Conservation (phyloP, 805 yeast genomes). For the Lachancea quebecensis region DNA sequence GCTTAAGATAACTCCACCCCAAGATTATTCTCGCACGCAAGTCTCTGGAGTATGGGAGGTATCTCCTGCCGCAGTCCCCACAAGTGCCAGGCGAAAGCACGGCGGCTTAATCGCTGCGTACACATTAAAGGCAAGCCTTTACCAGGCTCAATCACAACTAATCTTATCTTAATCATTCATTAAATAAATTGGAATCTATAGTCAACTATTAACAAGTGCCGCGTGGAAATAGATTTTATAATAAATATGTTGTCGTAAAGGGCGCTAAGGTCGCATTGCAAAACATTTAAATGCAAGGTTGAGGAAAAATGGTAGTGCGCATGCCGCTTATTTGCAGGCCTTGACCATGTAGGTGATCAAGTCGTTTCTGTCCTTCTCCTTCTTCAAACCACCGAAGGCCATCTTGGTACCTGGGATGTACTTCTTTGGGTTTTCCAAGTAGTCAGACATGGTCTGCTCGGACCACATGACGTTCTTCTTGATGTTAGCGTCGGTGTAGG, state of each 20-base stretch:
- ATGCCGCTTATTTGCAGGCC: slow-evolving; percentile 40
- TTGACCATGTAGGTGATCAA: slow-evolving; percentile 73
- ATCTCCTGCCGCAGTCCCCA: no score
- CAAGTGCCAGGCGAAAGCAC: no score
- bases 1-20: no score
- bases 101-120: no score
- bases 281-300: not conserved
- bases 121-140: no score
- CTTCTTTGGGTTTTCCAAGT: slow-evolving; percentile 99
- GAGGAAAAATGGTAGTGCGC: not conserved
- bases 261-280: not conserved
- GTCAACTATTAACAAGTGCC: not conserved
- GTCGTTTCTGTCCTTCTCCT: slow-evolving; percentile 98
- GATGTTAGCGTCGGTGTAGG: slow-evolving; percentile 98
- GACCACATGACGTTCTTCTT: slow-evolving; percentile 87
- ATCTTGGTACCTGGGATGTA: slow-evolving; percentile 99
- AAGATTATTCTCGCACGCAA: no score
- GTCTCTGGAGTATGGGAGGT: no score
- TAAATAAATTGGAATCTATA: slow-evolving; percentile 3
- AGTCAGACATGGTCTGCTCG: slow-evolving; percentile 84
- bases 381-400: slow-evolving; percentile 99
- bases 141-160: no score
- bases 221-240: not conserved
- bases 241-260: slow-evolving; percentile 3
- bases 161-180: not conserved